Base-by-base conservation (phyloP, 116 monocot species). In the Dioscorea cayenensis region DNA sequence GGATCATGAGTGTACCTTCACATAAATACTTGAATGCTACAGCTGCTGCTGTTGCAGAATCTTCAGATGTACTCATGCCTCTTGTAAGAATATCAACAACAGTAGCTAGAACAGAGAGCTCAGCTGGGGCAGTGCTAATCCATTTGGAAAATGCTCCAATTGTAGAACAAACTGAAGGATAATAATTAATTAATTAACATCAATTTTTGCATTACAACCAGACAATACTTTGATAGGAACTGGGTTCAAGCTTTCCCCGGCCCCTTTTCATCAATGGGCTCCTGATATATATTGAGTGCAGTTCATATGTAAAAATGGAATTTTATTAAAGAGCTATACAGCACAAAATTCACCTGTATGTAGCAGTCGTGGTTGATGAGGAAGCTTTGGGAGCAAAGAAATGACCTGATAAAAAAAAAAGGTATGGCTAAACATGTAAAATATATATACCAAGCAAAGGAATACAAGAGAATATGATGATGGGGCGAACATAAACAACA, bases 61-160 rank as follows among this genome's bases (percentile, higher is more conserved):
- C 90, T 80, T 90, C 90, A 72, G 93, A 88, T 69, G 83, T 77
- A 64, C 86, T 86, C 93, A 97, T 97, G 65, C 93, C 90, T 65
- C 77, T 84, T 14, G 88, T 93, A 25, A 97, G 86, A 72, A 90
- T 79, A 76, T 93, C 86, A 65, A 97, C 87, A 51, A 97, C 58
- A 18, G 96, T 80, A 79, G 93, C 90, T 36, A 97, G 73, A 32
- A 86, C 80, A 37, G 84, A 84, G 23, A 84, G 81, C 82, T 91
- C 88, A 69, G 70, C 51, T 71, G 94, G 88, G 55, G 84, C 80
- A 73, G 84, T 82, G 81, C 82, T 84, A 32, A 97, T 86, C 93
- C 93, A 97, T 79, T 93, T 93, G 72, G 96, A 90, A 83, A 88
- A 97, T 67, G 96, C 87, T 78, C 96, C 93, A 76, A 97, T 90